These are phyloP conservation scores for Zizania palustris DNA, from an alignment of 202 grass and related monocot genomes.

Conservation along the genomic window DNA sequence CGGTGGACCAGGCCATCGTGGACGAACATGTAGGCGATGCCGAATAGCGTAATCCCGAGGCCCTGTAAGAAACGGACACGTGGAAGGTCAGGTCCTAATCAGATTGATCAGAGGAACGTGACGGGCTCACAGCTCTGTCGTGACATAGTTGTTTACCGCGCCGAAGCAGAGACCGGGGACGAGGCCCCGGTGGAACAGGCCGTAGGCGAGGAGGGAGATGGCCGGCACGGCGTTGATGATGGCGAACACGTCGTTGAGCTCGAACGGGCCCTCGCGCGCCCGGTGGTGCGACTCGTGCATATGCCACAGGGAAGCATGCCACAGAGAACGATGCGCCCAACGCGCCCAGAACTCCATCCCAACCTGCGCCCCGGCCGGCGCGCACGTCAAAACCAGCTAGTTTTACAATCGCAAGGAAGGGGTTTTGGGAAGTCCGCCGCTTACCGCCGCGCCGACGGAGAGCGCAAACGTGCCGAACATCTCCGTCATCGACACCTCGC, in stretches of 20 bases:
- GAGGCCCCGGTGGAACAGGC: conserved; percentile 74
- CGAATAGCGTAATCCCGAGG: conserved; percentile 88
- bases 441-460: conserved; percentile 80
- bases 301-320: conserved; percentile 92
- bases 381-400: not conserved
- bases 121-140: not conserved
- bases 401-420: no score
- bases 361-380: conserved; percentile 25
- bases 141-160: conserved; percentile 47
- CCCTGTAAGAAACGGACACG: conserved; percentile 50
- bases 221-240: conserved; percentile 87
- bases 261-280: conserved; percentile 88
- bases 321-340: conserved; percentile 89
- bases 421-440: not conserved
- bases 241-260: conserved; percentile 99
- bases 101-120: not conserved
- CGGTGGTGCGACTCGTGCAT: conserved; percentile 99
- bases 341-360: conserved; percentile 95
- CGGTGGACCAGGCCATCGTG: conserved; percentile 93
- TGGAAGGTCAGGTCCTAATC: conserved; percentile 30
- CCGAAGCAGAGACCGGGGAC: conserved; percentile 84
- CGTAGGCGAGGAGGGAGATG: conserved; percentile 71
- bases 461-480: conserved; percentile 86
- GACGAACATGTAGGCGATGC: conserved; percentile 94
- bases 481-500: conserved; percentile 70